A percentile compares a stretch with the other conserved stretches of the same genome.
Evolutionary conservation across 306 rosid genomes (phyloP).

Genomic region (Astragalus membranaceus): DNA sequence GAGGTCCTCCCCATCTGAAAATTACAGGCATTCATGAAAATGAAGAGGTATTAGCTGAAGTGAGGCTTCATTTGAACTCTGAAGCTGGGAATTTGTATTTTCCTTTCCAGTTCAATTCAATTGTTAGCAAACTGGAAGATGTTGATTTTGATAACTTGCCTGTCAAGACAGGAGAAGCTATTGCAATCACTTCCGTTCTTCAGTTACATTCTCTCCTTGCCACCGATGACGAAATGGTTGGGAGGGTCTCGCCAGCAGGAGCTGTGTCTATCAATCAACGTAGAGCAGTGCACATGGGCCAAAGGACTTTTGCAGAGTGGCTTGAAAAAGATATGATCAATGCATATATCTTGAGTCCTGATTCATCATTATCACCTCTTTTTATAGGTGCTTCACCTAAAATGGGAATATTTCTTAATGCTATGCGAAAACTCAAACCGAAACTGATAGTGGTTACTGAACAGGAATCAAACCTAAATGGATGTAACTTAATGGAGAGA

Average conservation of each 20-base stretch:
- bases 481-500: slow-evolving; percentile 60
- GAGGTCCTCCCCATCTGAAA: slow-evolving; percentile 71
- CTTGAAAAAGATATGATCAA: slow-evolving; percentile 54
- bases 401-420: slow-evolving; percentile 54
- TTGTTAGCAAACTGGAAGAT: slow-evolving; percentile 63
- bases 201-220: slow-evolving; percentile 77
- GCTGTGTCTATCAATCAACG: slow-evolving; percentile 37
- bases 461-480: slow-evolving; percentile 84
- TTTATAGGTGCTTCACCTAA: slow-evolving; percentile 57
- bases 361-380: slow-evolving; percentile 57
- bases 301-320: slow-evolving; percentile 61
- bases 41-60: slow-evolving; percentile 31
- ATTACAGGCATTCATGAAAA: slow-evolving; percentile 46
- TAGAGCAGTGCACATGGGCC: slow-evolving; percentile 41
- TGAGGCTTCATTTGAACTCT: slow-evolving; percentile 42
- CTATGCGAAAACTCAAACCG: slow-evolving; percentile 51
- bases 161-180: slow-evolving; percentile 79
- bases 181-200: slow-evolving; percentile 71
- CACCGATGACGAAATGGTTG: slow-evolving; percentile 44
- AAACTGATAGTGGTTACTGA: slow-evolving; percentile 71
- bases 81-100: slow-evolving; percentile 72
- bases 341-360: slow-evolving; percentile 47
- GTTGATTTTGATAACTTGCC: slow-evolving; percentile 64
- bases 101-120: slow-evolving; percentile 64
- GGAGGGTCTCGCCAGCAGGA: slow-evolving; percentile 47